Evolutionary conservation across 805 yeast species (phyloP).

Genomic region (Spathaspora girioi): DNA sequence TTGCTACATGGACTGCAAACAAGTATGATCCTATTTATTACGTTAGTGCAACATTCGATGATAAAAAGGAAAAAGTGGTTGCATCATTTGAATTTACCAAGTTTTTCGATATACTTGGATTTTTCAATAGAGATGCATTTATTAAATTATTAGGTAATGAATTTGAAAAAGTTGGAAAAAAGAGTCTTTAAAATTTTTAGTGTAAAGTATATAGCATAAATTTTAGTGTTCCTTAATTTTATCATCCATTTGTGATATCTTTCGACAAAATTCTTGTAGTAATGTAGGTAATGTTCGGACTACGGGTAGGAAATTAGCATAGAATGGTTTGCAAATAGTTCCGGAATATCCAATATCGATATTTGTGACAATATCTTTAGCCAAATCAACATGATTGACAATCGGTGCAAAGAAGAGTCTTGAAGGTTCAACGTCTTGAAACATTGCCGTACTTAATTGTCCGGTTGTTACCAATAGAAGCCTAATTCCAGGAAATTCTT

Average conservation of each 20-base stretch:
- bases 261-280: constrained; percentile 32
- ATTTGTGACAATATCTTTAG: constrained; percentile 28
- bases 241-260: constrained; percentile 36
- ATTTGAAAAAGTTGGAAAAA: constrained; percentile 11
- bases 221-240: constrained; percentile 18
- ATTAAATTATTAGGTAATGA: constrained; percentile 9
- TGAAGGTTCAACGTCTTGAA: constrained; percentile 41
- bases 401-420: constrained; percentile 46
- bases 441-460: constrained; percentile 48
- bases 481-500: constrained; percentile 18
- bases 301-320: constrained; percentile 43
- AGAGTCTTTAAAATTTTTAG: constrained; percentile 5
- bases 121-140: constrained; percentile 15
- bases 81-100: constrained; percentile 32
- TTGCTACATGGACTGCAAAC: constrained; percentile 35
- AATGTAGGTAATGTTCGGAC: constrained; percentile 40
- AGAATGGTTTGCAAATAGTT: constrained; percentile 41
- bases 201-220: no score
- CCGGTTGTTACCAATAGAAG: constrained; percentile 47
- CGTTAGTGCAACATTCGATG: constrained; percentile 29
- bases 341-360: constrained; percentile 40
- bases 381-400: constrained; percentile 35
- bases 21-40: constrained; percentile 45
- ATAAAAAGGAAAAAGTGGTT: constrained; percentile 13
- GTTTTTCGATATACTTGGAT: constrained; percentile 47